Evolutionary conservation across 768 basidiomycete genomes (phyloP).

Genomic region (Suillus hirtellus): DNA sequence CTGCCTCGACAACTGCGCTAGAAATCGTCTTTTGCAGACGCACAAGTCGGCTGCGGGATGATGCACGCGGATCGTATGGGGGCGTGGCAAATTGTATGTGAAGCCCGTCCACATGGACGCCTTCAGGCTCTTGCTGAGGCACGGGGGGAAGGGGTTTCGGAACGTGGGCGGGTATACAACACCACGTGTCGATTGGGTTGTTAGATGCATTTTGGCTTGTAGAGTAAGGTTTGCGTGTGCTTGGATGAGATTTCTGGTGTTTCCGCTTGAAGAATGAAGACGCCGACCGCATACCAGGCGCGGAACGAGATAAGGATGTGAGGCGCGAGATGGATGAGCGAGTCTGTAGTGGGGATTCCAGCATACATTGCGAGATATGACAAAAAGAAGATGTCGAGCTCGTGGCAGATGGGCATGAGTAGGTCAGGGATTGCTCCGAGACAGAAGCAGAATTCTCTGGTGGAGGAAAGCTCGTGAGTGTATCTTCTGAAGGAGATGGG

Average conservation of each 20-base stretch:
- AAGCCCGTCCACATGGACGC: constrained; percentile 23
- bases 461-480: neutral
- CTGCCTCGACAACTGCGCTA: constrained; percentile 38
- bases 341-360: constrained; percentile 17
- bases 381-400: constrained; percentile 30
- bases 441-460: constrained; percentile 7
- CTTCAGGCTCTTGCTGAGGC: constrained; percentile 8
- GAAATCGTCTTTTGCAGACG: constrained; percentile 38
- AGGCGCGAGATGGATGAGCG: constrained; percentile 17
- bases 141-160: constrained; percentile 24
- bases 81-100: constrained; percentile 24
- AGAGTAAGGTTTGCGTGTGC: constrained; percentile 5
- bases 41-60: constrained; percentile 25
- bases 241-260: neutral
- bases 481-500: neutral
- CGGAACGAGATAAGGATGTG: constrained; percentile 14
- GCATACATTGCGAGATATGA: constrained; percentile 16
- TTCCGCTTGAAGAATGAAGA: constrained; percentile 30
- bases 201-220: neutral
- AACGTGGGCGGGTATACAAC: constrained; percentile 4
- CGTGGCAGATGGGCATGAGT: constrained; percentile 12
- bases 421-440: constrained; percentile 9
- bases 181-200: constrained; percentile 15
- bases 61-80: constrained; percentile 8
- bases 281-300: constrained; percentile 22